phyloP scores from a whole-genome alignment of 2,329 filamentous ascomycete genomes.

The Pseudopyrenochaeta lycopersici region DNA sequence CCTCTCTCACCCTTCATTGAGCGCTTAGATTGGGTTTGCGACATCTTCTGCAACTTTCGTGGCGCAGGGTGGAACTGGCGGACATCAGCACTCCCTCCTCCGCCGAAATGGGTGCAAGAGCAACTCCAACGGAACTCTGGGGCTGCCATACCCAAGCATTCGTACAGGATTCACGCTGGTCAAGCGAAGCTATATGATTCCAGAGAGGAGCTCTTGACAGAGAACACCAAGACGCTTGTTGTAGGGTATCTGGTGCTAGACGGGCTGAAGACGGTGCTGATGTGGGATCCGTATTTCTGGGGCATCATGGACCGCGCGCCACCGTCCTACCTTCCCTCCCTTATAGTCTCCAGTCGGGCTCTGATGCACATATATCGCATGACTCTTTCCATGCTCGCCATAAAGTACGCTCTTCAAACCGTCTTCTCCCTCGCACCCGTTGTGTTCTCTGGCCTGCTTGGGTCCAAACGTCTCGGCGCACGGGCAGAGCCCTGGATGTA shows the following conservation, averaged over 20 bases:
- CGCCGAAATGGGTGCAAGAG: conserved; percentile 51
- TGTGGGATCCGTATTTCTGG: conserved; percentile 81
- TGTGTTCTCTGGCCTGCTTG: conserved; percentile 66
- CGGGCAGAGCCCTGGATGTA: conserved; percentile 70
- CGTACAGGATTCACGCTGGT: conserved; percentile 33
- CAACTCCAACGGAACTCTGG: conserved; percentile 45
- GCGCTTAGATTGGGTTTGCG: conserved; percentile 66
- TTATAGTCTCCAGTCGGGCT: conserved; percentile 51
- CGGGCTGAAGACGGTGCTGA: conserved; percentile 71
- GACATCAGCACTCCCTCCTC: conserved; percentile 57
- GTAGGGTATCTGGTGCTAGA: conserved; percentile 75
- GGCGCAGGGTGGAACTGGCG: conserved; percentile 70
- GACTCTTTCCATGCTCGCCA: conserved; percentile 62
- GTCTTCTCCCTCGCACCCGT: conserved; percentile 70
- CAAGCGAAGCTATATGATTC: conserved; percentile 50
- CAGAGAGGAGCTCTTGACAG: conserved; percentile 42
- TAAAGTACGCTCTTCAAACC: conserved; percentile 69
- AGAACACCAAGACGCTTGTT: conserved; percentile 54
- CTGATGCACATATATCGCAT: conserved; percentile 66
- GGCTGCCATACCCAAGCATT: conserved; percentile 22
- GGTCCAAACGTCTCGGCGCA: conserved; percentile 67
- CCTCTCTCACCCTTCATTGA: conserved; percentile 58
- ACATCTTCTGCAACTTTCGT: conserved; percentile 66
- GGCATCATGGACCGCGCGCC: conserved; percentile 56
- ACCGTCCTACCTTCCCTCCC: conserved; percentile 57